A percentile compares a stretch with the other conserved stretches of the same genome.
Evolutionary conservation across 225 moss, liverwort and hornwort genomes (phyloP).

Genomic region (Pseudoscleropodium purum): DNA sequence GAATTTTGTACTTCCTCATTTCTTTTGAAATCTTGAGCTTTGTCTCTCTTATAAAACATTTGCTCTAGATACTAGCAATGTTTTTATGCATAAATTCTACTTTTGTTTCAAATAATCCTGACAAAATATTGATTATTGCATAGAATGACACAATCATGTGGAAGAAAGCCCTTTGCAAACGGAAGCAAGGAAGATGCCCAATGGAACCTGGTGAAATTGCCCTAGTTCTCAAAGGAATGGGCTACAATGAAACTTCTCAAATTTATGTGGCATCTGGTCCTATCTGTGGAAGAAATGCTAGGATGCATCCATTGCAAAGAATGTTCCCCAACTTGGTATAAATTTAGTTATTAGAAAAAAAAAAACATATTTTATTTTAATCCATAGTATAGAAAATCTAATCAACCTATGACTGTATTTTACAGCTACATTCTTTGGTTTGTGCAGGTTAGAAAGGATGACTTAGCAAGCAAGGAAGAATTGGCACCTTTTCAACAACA

Average conservation of each 20-base stretch:
- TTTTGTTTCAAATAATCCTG: background rate
- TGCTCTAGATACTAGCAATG: background rate
- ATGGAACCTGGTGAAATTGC: constrained; percentile 51
- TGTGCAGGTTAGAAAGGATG: constrained; percentile 25
- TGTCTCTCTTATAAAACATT: background rate
- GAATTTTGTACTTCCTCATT: background rate
- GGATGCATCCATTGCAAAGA: constrained; percentile 28
- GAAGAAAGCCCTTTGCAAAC: constrained; percentile 38
- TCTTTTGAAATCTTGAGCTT: background rate
- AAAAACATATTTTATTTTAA: background rate
- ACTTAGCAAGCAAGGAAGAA: constrained; percentile 32
- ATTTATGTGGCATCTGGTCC: constrained; percentile 50
- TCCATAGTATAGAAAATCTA: background rate
- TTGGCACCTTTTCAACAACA: constrained; percentile 41
- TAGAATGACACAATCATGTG: constrained; percentile 36
- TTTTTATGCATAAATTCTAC: background rate
- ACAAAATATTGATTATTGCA: background rate
- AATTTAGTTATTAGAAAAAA: background rate
- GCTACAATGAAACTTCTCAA: constrained; percentile 23
- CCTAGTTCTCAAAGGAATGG: constrained; percentile 39
- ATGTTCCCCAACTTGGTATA: constrained; percentile 52
- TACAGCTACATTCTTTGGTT: background rate
- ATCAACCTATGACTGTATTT: background rate
- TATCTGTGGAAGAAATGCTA: constrained; percentile 23
- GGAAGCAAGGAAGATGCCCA: constrained; percentile 56